phyloP scores from a whole-genome alignment of 805 yeast species.

The Kazachstania viticola region DNA sequence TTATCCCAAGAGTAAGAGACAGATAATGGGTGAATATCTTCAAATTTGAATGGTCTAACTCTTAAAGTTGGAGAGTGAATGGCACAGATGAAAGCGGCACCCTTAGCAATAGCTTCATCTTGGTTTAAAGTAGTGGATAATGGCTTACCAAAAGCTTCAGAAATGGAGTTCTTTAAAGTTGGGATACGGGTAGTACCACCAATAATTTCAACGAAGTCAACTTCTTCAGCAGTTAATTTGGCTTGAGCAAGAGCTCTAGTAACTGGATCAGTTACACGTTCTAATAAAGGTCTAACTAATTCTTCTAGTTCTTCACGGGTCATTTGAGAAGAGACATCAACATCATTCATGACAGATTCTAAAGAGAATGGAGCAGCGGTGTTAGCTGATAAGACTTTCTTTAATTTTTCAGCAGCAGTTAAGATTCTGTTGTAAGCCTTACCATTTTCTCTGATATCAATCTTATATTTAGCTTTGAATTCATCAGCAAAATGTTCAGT shows the following conservation, averaged over 20 bases:
- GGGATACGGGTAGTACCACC: conserved; percentile 99
- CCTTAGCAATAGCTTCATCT: conserved; percentile 98
- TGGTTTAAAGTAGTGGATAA: conserved; percentile 93
- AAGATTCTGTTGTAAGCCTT: conserved; percentile 92
- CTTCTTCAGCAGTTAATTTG: conserved; percentile 54
- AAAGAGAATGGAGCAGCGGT: conserved; percentile 85
- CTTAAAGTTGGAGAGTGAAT: conserved; percentile 97
- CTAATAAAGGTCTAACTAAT: conserved; percentile 70
- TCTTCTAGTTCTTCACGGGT: conserved; percentile 90
- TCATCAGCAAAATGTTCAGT: conserved; percentile 92
- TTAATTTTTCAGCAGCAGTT: conserved; percentile 82
- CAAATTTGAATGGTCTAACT: conserved; percentile 97
- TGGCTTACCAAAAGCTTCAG: conserved; percentile 72
- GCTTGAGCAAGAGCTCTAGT: conserved; percentile 76
- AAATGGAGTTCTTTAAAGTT: conserved; percentile 67
- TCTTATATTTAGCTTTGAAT: conserved; percentile 84
- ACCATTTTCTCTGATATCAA: conserved; percentile 81
- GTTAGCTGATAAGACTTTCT: conserved; percentile 95
- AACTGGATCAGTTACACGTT: conserved; percentile 65
- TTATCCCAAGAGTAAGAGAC: conserved; percentile 94
- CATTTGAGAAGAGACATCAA: conserved; percentile 84
- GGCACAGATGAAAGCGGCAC: conserved; percentile 98
- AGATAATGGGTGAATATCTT: conserved; percentile 83
- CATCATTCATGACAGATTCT: conserved; percentile 95
- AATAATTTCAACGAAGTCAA: conserved; percentile 87